A percentile compares a stretch with the other conserved stretches of the same genome.
Evolutionary conservation across 805 yeast species (phyloP).

Genomic region (Myxozyma kluyveri): DNA sequence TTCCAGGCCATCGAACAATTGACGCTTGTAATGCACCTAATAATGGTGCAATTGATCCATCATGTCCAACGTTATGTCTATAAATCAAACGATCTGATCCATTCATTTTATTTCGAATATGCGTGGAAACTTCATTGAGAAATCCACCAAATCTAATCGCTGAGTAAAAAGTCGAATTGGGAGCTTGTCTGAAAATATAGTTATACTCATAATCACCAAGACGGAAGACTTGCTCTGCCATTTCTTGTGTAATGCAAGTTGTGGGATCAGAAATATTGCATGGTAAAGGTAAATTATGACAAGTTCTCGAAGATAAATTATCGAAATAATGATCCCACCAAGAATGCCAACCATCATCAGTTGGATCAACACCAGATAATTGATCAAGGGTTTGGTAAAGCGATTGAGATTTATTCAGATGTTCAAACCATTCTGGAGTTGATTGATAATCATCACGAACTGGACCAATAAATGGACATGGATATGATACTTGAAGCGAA

Average conservation of each 20-base stretch:
- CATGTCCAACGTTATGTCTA: conserved; percentile 47
- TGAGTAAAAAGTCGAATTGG: conserved; percentile 41
- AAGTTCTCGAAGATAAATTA: conserved; percentile 43
- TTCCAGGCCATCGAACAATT: conserved; percentile 48
- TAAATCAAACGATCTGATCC: conserved; percentile 38
- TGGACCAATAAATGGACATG: conserved; percentile 39
- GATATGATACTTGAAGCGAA: conserved; percentile 41
- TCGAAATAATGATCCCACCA: conserved; percentile 46
- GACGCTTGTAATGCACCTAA: conserved; percentile 41
- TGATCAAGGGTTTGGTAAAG: conserved; percentile 43
- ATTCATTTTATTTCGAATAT: conserved; percentile 35
- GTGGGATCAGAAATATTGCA: conserved; percentile 36
- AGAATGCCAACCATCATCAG: conserved; percentile 22
- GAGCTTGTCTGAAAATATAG: conserved; percentile 40
- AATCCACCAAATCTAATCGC: conserved; percentile 41
- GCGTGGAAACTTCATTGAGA: conserved; percentile 40
- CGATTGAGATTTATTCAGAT: conserved; percentile 41
- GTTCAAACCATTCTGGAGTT: conserved; percentile 41
- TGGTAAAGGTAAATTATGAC: conserved; percentile 41
- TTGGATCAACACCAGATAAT: conserved; percentile 34
- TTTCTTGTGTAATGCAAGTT: conserved; percentile 35
- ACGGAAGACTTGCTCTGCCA: conserved; percentile 44
- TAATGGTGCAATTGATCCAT: conserved; percentile 42
- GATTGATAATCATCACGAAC: conserved; percentile 34
- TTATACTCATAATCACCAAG: conserved; percentile 48